Conservation (phyloP, 495 filamentous ascomycete genomes). For the Halenospora varia region DNA sequence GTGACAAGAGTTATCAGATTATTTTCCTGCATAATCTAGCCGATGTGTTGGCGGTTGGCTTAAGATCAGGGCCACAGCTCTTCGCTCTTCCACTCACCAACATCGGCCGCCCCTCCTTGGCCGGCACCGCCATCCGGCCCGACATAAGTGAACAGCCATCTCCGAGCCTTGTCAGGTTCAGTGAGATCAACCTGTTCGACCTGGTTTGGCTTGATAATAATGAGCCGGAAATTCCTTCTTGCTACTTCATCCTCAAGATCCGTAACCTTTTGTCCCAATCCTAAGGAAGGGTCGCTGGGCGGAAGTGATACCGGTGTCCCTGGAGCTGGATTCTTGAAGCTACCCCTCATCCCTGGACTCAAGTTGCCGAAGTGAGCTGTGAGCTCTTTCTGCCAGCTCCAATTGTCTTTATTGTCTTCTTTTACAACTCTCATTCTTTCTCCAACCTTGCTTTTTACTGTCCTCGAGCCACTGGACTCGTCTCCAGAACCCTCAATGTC, state of each 20-base stretch:
- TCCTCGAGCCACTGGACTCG: conserved; percentile 40
- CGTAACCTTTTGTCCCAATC: conserved; percentile 62
- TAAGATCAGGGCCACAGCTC: conserved; percentile 82
- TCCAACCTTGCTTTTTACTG: conserved; percentile 45
- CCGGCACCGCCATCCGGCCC: conserved; percentile 28
- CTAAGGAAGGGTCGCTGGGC: conserved; percentile 43
- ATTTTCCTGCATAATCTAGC: background rate
- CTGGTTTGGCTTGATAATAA: conserved; percentile 73
- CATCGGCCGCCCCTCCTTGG: conserved; percentile 30
- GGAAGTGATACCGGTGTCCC: conserved; percentile 49
- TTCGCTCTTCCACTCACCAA: conserved; percentile 64
- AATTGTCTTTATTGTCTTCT: conserved; percentile 30
- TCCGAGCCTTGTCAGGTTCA: conserved; percentile 55
- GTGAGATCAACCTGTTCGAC: conserved; percentile 74
- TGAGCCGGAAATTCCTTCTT: conserved; percentile 76
- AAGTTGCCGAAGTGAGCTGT: conserved; percentile 86
- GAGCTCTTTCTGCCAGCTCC: conserved; percentile 72
- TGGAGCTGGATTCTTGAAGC: conserved; percentile 75
- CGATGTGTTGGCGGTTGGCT: no score
- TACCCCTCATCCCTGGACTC: conserved; percentile 69
- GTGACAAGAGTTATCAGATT: no score
- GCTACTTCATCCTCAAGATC: conserved; percentile 60
- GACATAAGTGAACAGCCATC: conserved; percentile 64
- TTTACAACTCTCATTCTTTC: conserved; percentile 27
- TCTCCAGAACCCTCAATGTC: conserved; percentile 46